phyloP scores from a whole-genome alignment of 257 asterid genomes.

The Solanum clarkiae region DNA sequence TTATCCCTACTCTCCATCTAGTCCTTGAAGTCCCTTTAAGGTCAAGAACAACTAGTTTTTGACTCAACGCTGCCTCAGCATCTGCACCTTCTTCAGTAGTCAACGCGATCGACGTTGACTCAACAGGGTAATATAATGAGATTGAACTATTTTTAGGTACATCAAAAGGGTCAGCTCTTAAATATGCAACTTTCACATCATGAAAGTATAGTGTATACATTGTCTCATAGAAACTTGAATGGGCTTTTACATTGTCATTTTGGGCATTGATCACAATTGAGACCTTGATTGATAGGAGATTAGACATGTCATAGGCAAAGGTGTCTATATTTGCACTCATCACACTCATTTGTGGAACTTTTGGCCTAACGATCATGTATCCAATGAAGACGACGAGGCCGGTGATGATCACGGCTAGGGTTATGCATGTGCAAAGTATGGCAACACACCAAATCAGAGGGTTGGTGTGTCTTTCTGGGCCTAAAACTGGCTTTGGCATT shows the following conservation, averaged over 20 bases:
- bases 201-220: conserved; percentile 29
- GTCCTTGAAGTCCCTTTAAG: conserved; percentile 50
- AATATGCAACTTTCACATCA: conserved; percentile 27
- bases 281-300: conserved; percentile 34
- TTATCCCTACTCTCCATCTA: conserved; percentile 52
- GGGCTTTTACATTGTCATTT: conserved; percentile 50
- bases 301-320: conserved; percentile 45
- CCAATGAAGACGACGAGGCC: conserved; percentile 54
- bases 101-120: conserved; percentile 48
- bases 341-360: conserved; percentile 45
- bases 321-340: conserved; percentile 39
- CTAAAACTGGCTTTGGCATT: conserved; percentile 29
- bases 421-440: conserved; percentile 44
- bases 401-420: conserved; percentile 42
- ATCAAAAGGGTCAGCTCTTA: conserved; percentile 30
- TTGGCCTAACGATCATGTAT: conserved; percentile 49
- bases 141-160: conserved; percentile 28
- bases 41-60: conserved; percentile 13
- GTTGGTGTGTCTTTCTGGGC: conserved; percentile 36
- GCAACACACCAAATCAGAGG: conserved; percentile 63
- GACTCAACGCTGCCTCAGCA: conserved; percentile 20
- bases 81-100: conserved; percentile 27
- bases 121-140: conserved; percentile 26
- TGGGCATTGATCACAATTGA: conserved; percentile 33
- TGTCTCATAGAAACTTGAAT: conserved; percentile 33